Percentiles rank a stretch among this genome's conserved stretches.
These are phyloP conservation scores for Begonia masoniana DNA, from an alignment of 306 rosid species.

Conservation along the genomic window DNA sequence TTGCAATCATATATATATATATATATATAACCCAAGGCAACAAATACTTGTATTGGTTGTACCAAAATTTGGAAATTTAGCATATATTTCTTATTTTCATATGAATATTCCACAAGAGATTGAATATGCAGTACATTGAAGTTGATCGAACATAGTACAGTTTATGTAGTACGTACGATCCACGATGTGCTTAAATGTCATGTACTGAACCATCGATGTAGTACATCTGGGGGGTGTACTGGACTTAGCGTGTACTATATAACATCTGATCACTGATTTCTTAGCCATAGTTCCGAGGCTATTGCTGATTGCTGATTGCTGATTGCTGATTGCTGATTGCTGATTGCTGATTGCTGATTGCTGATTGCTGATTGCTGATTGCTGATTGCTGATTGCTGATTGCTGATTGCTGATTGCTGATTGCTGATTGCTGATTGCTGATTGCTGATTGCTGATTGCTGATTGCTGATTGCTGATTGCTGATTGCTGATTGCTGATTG, in stretches of 20 bases:
- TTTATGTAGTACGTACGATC: too few relatives aligned
- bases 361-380: background rate
- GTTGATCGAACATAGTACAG: too few relatives aligned
- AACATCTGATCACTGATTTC: background rate
- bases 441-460: background rate
- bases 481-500: background rate
- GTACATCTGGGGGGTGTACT: background rate
- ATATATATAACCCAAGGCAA: too few relatives aligned
- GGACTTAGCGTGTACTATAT: background rate
- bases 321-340: background rate
- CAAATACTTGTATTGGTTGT: too few relatives aligned
- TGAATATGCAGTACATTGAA: too few relatives aligned
- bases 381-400: background rate
- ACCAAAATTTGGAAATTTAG: too few relatives aligned
- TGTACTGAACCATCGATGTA: background rate
- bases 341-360: background rate
- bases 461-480: background rate
- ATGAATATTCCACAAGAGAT: too few relatives aligned
- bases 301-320: background rate
- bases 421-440: background rate
- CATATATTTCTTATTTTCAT: too few relatives aligned
- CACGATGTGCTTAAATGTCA: background rate
- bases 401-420: background rate
- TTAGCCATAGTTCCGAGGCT: background rate
- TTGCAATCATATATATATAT: too few relatives aligned